Evolutionary conservation across 345 rosid genomes (phyloP).

Genomic region (Rhodamnia argentea): DNA sequence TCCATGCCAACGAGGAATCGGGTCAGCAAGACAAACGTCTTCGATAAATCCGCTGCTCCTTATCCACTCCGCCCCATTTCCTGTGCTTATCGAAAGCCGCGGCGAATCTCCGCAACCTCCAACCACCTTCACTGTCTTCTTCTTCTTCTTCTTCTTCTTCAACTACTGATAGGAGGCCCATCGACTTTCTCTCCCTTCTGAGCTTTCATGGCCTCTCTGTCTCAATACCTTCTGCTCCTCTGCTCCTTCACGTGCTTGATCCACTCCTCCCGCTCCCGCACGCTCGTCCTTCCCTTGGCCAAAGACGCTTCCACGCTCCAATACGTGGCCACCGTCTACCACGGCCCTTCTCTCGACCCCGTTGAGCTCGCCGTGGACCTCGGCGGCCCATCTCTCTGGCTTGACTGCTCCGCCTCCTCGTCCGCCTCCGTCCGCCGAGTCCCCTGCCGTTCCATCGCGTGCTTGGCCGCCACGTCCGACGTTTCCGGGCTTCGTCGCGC

Average conservation of each 20-base stretch:
- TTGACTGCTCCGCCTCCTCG: constrained; percentile 27
- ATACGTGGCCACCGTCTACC: constrained; percentile 39
- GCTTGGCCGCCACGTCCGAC: constrained; percentile 17
- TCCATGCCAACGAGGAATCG: not conserved
- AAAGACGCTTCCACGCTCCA: constrained; percentile 53
- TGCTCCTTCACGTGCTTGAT: constrained; percentile 3
- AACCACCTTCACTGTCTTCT: not conserved
- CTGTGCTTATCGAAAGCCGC: not conserved
- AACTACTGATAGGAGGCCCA: too few species aligned
- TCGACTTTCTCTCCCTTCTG: not conserved
- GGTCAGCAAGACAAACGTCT: not conserved
- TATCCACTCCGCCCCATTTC: not conserved
- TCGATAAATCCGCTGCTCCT: not conserved
- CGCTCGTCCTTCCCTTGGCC: constrained; percentile 24
- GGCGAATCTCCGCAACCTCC: not conserved
- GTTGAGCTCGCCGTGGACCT: constrained; percentile 49
- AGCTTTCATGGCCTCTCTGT: constrained; percentile 21
- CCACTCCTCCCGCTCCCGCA: constrained; percentile 4
- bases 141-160: not conserved
- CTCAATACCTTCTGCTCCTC: constrained; percentile 1
- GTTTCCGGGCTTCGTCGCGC: not conserved
- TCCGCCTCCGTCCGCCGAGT: constrained; percentile 18
- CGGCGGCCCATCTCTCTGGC: constrained; percentile 40
- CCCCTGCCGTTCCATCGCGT: constrained; percentile 49
- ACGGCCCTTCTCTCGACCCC: constrained; percentile 16